phyloP scores from a whole-genome alignment of 2,329 filamentous ascomycete genomes.

The Metarhizium sp. region DNA sequence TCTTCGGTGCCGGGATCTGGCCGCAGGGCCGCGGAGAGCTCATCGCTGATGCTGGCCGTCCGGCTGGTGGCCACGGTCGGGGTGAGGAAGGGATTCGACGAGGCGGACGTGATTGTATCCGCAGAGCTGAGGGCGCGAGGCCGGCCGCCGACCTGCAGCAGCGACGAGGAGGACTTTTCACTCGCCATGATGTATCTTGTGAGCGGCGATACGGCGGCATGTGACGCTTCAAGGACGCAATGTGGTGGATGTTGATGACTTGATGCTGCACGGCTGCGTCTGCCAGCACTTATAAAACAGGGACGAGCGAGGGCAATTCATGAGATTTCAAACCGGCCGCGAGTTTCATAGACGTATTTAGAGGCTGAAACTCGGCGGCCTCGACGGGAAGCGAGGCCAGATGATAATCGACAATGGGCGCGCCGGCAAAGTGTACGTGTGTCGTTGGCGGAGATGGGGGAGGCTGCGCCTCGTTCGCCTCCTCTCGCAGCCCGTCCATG shows the following conservation, averaged over 20 bases:
- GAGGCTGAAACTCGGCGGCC: neutral
- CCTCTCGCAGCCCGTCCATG: neutral
- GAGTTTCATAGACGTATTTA: neutral
- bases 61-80: constrained; percentile 9
- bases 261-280: too few species aligned
- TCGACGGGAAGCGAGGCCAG: neutral
- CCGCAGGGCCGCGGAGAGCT: constrained; percentile 46
- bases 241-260: too few species aligned
- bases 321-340: neutral
- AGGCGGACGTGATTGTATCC: constrained; percentile 9
- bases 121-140: constrained; percentile 10
- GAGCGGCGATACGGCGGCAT: too few species aligned
- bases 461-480: neutral
- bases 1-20: constrained; percentile 64
- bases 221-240: too few species aligned
- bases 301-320: too few species aligned
- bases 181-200: too few species aligned
- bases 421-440: neutral
- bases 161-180: constrained; percentile 1
- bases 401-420: neutral
- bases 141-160: constrained; percentile 6
- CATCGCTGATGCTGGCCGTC: constrained; percentile 11
- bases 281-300: too few species aligned
- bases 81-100: constrained; percentile 17
- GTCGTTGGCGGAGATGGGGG: too few species aligned